Base-by-base conservation (phyloP, 139 green algal species). In the Haematococcus lacustris region DNA sequence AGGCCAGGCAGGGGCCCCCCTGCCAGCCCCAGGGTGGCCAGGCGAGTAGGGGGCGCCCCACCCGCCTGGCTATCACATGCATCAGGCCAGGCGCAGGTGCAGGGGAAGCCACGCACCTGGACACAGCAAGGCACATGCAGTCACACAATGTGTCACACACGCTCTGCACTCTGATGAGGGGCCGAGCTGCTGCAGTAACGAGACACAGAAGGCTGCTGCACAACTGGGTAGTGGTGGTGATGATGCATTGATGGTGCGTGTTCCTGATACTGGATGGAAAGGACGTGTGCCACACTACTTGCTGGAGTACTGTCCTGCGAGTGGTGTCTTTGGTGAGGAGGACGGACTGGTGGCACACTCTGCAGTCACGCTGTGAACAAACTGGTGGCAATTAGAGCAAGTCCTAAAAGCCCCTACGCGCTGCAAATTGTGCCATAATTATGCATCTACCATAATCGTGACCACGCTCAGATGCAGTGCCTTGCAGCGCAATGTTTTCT, bases 51-150 rank as follows among this genome's bases (percentile, higher is more conserved):
- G 21, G 87, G 86, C 70, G 91, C 75, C 2, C 40, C 40, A 34
- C 81, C 83, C n/a, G 65, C 38, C 76, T 97, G 94, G 72, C 82
- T 93, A 85, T 99, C 95, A 78, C 95, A 99, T 62, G 78, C 73
- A 67, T 91, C 57, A 1, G 91, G 93, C 53, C 73, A 98, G 0
- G 33, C 28, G 82, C 95, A 99, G 57, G 70, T 53, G 78, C 95
- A 99, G 17, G 53, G 53, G 26, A 50, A 80, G 26, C 83, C 83
- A 2, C 87, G 72, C 0, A 84, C 80, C 86, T 91, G 76, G 9
- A 53, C 9, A 17, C 43, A 17, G 9, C 9, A 9, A 53, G 17
- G 9, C 9, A 9, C 9, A 28, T 9, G 43, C 9, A 9, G 17
- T 53, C 43, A 53, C 17, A 53, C 43, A 53, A 53, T 53, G 43